These are phyloP conservation scores for Diplodia corticola DNA, from an alignment of 2,329 filamentous ascomycete genomes.

Conservation along the genomic window DNA sequence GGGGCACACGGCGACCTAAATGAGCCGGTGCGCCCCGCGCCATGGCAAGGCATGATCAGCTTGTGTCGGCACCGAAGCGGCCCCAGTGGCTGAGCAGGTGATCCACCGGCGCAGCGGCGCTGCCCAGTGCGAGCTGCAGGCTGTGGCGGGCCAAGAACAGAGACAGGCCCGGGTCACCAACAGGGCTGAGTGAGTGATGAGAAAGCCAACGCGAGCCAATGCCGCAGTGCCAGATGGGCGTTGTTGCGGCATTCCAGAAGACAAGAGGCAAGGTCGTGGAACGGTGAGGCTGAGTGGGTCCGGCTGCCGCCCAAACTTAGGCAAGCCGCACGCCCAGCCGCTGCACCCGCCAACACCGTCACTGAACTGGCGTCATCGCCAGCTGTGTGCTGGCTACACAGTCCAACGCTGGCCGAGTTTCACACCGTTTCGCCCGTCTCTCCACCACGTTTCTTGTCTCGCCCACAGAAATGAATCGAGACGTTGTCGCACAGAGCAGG, in stretches of 20 bases:
- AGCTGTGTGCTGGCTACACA: not conserved
- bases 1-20: conserved; percentile 10
- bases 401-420: not conserved
- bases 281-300: not conserved
- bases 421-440: too few species aligned
- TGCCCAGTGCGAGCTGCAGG: not conserved
- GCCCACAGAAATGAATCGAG: not conserved
- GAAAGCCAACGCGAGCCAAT: not conserved
- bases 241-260: not conserved
- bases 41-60: conserved; percentile 4
- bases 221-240: not conserved
- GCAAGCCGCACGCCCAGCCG: not conserved
- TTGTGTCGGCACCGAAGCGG: not conserved
- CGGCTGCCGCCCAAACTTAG: not conserved
- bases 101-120: not conserved
- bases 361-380: not conserved
- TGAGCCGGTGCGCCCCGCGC: conserved; percentile 1
- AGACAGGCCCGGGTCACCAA: not conserved
- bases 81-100: conserved; percentile 13
- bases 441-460: not conserved
- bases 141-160: conserved; percentile 1
- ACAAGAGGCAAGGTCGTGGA: not conserved
- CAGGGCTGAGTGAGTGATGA: not conserved
- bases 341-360: too few species aligned
- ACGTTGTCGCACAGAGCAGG: not conserved